phyloP scores from a whole-genome alignment of 345 rosid genomes.

The Gossypium anomalum region DNA sequence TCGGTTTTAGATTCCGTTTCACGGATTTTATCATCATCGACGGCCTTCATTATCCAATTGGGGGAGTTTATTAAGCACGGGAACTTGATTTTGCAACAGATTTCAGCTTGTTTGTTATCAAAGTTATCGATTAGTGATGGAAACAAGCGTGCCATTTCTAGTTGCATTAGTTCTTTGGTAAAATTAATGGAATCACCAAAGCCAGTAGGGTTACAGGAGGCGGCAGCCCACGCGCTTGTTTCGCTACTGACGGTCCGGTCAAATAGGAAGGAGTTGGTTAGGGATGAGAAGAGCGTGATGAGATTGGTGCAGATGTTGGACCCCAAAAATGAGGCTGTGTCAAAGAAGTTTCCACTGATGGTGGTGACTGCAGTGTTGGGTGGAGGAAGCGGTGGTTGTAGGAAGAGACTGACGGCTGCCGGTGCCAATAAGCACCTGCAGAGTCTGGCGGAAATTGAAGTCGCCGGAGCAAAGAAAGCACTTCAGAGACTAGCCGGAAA shows the following conservation, averaged over 20 bases:
- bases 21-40: constrained; percentile 52
- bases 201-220: constrained; percentile 73
- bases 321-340: constrained; percentile 48
- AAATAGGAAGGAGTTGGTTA: constrained; percentile 58
- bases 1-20: constrained; percentile 30
- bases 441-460: constrained; percentile 51
- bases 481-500: constrained; percentile 59
- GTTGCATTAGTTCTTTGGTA: constrained; percentile 52
- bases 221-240: constrained; percentile 51
- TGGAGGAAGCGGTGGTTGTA: constrained; percentile 46
- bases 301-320: constrained; percentile 68
- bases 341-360: constrained; percentile 59
- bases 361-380: constrained; percentile 42
- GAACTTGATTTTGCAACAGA: constrained; percentile 43
- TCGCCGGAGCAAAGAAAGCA: constrained; percentile 65
- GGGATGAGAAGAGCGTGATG: constrained; percentile 69
- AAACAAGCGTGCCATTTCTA: constrained; percentile 62
- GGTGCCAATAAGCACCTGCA: constrained; percentile 62
- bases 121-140: constrained; percentile 55
- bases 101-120: constrained; percentile 49
- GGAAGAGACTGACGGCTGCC: constrained; percentile 47
- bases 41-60: constrained; percentile 47
- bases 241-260: constrained; percentile 50
- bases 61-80: constrained; percentile 63
- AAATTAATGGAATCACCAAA: constrained; percentile 65